A percentile compares a stretch with the other conserved stretches of the same genome.
Evolutionary conservation across 352 stramenopile genomes (phyloP).

Genomic region (Discostella stelligera): DNA sequence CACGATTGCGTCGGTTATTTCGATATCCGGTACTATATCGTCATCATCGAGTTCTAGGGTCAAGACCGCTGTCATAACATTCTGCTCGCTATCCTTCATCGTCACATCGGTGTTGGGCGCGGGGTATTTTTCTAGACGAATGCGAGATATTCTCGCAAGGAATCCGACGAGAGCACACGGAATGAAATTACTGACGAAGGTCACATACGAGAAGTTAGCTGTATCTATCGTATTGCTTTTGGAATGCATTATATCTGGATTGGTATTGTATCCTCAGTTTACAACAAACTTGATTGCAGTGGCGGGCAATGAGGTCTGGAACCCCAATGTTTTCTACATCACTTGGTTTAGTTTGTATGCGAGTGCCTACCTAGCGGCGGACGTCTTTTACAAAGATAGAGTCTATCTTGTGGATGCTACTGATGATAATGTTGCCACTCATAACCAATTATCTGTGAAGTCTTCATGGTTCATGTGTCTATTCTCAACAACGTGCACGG

Average conservation of each 20-base stretch:
- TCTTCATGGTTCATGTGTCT: not conserved
- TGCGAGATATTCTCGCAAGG: not conserved
- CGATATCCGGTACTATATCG: no score
- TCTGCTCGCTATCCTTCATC: conserved; percentile 15
- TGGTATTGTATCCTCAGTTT: conserved; percentile 4
- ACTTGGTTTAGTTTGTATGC: not conserved
- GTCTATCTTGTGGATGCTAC: no score
- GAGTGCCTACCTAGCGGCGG: not conserved
- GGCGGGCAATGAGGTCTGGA: conserved; percentile 8
- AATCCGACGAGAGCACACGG: not conserved
- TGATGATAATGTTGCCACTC: not conserved
- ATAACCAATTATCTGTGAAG: conserved; percentile 11
- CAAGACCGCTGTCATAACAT: not conserved
- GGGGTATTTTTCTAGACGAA: not conserved
- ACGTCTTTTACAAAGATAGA: conserved; percentile 1
- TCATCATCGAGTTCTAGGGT: no score
- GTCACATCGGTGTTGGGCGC: not conserved
- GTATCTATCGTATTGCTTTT: not conserved
- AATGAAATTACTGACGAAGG: not conserved
- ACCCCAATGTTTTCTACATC: conserved; percentile 18
- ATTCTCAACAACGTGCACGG: conserved; percentile 8
- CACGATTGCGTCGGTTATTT: no score
- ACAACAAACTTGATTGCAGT: not conserved
- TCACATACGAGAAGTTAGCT: not conserved
- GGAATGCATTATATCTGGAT: conserved; percentile 1